Evolutionary conservation across 805 yeast species (phyloP).

Genomic region (Yarrowia bubula): DNA sequence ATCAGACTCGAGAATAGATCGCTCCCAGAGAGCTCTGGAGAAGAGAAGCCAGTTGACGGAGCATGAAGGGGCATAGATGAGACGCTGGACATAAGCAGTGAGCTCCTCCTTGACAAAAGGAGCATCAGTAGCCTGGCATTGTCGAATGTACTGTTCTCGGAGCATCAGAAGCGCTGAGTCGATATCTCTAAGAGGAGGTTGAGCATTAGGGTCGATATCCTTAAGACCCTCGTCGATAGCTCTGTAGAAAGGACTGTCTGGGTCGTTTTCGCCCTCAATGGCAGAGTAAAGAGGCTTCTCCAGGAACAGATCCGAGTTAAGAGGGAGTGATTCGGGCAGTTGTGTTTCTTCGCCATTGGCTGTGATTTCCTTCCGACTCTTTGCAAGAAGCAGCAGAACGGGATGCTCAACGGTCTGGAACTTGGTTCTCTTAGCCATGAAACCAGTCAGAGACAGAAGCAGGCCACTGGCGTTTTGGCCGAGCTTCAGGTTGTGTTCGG

Average conservation of each 20-base stretch:
- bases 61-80: constrained; percentile 52
- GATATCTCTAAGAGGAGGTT: constrained; percentile 65
- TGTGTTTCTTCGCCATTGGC: constrained; percentile 21
- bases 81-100: constrained; percentile 69
- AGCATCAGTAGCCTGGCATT: constrained; percentile 69
- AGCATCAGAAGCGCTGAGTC: constrained; percentile 76
- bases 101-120: constrained; percentile 77
- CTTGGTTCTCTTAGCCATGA: constrained; percentile 83
- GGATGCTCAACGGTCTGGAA: constrained; percentile 72
- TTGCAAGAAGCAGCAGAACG: constrained; percentile 73
- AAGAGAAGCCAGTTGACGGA: constrained; percentile 71
- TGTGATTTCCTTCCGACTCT: constrained; percentile 36
- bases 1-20: constrained; percentile 78
- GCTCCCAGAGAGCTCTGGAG: constrained; percentile 82
- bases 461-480: constrained; percentile 52
- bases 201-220: constrained; percentile 72
- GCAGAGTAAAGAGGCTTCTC: constrained; percentile 66
- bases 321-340: constrained; percentile 42
- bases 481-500: constrained; percentile 32
- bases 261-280: constrained; percentile 5
- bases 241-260: constrained; percentile 15
- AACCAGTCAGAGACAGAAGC: constrained; percentile 76
- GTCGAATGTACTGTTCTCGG: constrained; percentile 59
- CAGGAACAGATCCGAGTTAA: constrained; percentile 73
- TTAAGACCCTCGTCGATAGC: constrained; percentile 43